Evolutionary conservation across 495 filamentous ascomycete genomes (phyloP).

Genomic region (Lasiosphaeris hirsuta): DNA sequence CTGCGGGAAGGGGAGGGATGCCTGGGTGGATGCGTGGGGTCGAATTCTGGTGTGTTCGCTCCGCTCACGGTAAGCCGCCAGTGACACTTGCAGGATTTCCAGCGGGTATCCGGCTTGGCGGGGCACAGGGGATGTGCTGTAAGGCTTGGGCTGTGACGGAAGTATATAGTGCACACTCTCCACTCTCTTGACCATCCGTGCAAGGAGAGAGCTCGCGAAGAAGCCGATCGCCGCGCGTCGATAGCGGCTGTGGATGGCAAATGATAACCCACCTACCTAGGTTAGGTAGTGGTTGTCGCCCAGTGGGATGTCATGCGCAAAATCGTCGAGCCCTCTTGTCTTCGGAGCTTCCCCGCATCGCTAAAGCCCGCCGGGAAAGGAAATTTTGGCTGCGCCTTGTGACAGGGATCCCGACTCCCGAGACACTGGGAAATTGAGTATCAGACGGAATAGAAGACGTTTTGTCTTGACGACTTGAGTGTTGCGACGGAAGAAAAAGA

Average conservation of each 20-base stretch:
- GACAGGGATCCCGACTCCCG: constrained; percentile 1
- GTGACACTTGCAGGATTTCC: neutral
- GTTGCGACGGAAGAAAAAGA: too few relatives aligned
- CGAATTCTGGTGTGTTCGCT: neutral
- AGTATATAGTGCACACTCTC: neutral
- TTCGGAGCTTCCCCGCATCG: constrained; percentile 3
- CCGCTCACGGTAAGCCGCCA: neutral
- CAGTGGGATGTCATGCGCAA: too few relatives aligned
- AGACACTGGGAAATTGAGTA: neutral
- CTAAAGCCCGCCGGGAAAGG: neutral
- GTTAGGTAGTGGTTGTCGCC: neutral
- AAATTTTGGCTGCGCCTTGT: neutral
- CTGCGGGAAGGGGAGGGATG: constrained; percentile 1
- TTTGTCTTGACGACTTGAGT: too few relatives aligned
- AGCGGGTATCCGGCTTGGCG: constrained; percentile 5
- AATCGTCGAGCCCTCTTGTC: too few relatives aligned
- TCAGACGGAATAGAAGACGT: too few relatives aligned
- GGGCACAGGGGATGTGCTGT: neutral
- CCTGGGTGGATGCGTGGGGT: neutral
- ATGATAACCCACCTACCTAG: neutral
- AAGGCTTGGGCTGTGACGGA: neutral
- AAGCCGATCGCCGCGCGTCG: constrained; percentile 5
- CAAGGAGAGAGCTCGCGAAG: neutral
- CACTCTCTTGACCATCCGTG: neutral
- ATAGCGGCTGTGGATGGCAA: constrained; percentile 2